A percentile compares a stretch with the other conserved stretches of the same genome.
phyloP scores from a whole-genome alignment of 1,139 yeast genomes.

The Protomyces inouyei region DNA sequence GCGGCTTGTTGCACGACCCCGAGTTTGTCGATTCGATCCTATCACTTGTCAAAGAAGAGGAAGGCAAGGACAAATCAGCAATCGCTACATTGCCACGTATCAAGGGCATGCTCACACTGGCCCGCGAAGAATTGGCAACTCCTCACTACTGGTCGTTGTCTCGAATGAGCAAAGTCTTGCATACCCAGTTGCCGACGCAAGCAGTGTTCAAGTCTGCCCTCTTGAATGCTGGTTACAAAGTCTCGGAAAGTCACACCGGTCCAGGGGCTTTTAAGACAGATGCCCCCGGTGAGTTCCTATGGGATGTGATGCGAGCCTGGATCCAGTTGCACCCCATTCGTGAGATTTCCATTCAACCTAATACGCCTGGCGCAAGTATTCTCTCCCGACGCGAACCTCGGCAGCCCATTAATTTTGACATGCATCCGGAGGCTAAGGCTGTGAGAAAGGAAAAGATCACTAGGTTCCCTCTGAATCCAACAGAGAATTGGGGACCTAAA shows the following conservation, averaged over 20 bases:
- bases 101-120: constrained; percentile 86
- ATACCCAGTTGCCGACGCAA: constrained; percentile 78
- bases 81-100: constrained; percentile 81
- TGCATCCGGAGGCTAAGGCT: constrained; percentile 42
- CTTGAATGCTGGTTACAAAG: constrained; percentile 76
- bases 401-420: constrained; percentile 44
- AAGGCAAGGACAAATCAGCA: constrained; percentile 44
- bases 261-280: constrained; percentile 82
- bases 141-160: constrained; percentile 85
- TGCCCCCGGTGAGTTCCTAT: constrained; percentile 76
- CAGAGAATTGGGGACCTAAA: constrained; percentile 95
- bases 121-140: constrained; percentile 59
- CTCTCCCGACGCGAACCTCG: constrained; percentile 44
- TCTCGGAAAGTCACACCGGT: constrained; percentile 83
- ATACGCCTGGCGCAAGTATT: constrained; percentile 61
- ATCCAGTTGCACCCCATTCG: constrained; percentile 47
- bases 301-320: constrained; percentile 71
- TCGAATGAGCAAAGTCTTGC: constrained; percentile 65
- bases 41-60: constrained; percentile 45
- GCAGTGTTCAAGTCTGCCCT: constrained; percentile 68
- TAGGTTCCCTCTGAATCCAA: constrained; percentile 85
- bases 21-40: constrained; percentile 63
- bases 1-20: constrained; percentile 65
- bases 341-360: constrained; percentile 44
- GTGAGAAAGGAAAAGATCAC: constrained; percentile 69